Percentiles rank a stretch among this genome's conserved stretches.
Evolutionary conservation across 257 asterid genomes (phyloP).

Genomic region (Cinchona pubescens): DNA sequence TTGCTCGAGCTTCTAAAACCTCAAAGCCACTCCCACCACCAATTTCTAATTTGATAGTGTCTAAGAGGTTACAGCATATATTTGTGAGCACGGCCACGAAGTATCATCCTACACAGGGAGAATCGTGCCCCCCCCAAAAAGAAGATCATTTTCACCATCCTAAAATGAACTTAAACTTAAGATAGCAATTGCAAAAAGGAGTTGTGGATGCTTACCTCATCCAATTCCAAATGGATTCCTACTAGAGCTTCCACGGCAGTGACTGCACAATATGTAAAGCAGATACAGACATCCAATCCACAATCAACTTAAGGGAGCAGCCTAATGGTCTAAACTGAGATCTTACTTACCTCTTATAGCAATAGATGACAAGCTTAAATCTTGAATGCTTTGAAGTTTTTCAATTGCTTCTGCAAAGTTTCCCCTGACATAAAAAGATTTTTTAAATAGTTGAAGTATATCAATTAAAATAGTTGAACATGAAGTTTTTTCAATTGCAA

Average conservation of each 20-base stretch:
- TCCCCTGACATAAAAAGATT: constrained; percentile 51
- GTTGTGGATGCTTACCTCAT: constrained; percentile 39
- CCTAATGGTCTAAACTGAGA: background rate
- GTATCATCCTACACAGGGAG: constrained; percentile 56
- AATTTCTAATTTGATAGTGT: constrained; percentile 45
- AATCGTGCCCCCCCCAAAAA: constrained; percentile 15
- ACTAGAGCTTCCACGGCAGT: constrained; percentile 89
- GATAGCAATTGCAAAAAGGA: constrained; percentile 1
- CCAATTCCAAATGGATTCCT: constrained; percentile 64
- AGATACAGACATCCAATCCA: constrained; percentile 5
- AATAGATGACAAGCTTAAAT: constrained; percentile 48
- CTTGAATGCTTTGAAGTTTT: constrained; percentile 59
- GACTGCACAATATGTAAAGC: constrained; percentile 44
- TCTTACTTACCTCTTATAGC: constrained; percentile 59
- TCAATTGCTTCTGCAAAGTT: constrained; percentile 68
- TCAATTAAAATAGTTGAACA: too few relatives aligned
- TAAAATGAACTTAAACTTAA: background rate
- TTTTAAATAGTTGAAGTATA: too few relatives aligned
- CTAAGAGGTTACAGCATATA: constrained; percentile 49
- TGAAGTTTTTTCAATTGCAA: background rate
- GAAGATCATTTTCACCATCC: constrained; percentile 7
- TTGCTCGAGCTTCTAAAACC: constrained; percentile 55
- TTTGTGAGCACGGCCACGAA: constrained; percentile 55
- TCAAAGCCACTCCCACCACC: constrained; percentile 42
- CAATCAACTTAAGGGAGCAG: background rate